A percentile compares a stretch with the other conserved stretches of the same genome.
Conservation (phyloP, 768 basidiomycete genomes). For the Tylopilus rubrobrunneus region DNA sequence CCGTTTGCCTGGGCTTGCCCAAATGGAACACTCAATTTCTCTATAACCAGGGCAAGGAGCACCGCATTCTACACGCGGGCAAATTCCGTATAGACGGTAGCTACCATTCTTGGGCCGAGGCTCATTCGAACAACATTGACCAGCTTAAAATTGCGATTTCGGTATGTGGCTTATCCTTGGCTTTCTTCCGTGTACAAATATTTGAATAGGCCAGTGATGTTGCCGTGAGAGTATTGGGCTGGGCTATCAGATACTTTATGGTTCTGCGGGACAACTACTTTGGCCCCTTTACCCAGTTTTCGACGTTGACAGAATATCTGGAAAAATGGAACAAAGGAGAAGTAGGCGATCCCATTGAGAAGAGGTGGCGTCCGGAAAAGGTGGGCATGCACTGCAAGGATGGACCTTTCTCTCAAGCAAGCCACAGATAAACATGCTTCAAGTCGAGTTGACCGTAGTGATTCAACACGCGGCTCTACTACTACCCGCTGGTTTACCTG, state of each 20-base stretch:
- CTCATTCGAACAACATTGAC: constrained; percentile 70
- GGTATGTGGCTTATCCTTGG: constrained; percentile 33
- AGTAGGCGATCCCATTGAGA: constrained; percentile 76
- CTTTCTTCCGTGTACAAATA: not conserved
- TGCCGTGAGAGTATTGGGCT: constrained; percentile 72
- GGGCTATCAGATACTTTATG: constrained; percentile 88
- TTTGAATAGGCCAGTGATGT: constrained; percentile 44
- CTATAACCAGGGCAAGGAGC: constrained; percentile 56
- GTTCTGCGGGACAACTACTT: constrained; percentile 91
- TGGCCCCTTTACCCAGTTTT: constrained; percentile 90
- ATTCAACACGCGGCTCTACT: constrained; percentile 53
- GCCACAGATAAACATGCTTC: constrained; percentile 75
- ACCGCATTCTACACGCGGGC: constrained; percentile 58
- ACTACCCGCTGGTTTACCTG: constrained; percentile 65
- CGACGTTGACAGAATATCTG: constrained; percentile 82
- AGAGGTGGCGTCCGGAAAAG: constrained; percentile 77
- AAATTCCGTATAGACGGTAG: constrained; percentile 58
- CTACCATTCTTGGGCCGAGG: constrained; percentile 70
- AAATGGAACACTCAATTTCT: constrained; percentile 86
- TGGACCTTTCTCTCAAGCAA: constrained; percentile 7
- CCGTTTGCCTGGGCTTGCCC: constrained; percentile 65
- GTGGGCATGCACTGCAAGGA: constrained; percentile 36
- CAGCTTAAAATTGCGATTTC: constrained; percentile 64
- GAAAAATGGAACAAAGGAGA: constrained; percentile 56
- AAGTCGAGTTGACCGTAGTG: constrained; percentile 60